phyloP scores from a whole-genome alignment of 1,284 basidiomycete genomes.

The Wolfiporia cocos region DNA sequence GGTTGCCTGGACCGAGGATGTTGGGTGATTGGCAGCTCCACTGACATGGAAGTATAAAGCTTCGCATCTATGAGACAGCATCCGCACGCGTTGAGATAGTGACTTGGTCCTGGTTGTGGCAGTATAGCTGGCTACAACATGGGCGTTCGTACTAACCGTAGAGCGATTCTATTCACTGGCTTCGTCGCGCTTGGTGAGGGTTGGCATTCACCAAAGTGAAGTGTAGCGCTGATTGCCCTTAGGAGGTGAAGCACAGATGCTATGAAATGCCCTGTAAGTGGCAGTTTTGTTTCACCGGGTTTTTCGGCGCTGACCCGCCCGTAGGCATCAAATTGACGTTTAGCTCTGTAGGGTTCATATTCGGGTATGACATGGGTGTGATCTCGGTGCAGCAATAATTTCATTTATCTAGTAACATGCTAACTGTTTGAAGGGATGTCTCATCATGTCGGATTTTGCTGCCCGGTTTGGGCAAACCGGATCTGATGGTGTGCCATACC shows the following conservation, averaged over 20 bases:
- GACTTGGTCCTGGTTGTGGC: too few relatives aligned
- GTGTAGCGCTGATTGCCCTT: too few relatives aligned
- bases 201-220: too few relatives aligned
- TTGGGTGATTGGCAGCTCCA: too few relatives aligned
- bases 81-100: too few relatives aligned
- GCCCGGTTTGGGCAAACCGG: conserved; percentile 55
- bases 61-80: too few relatives aligned
- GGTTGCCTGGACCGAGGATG: too few relatives aligned
- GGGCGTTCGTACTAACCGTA: conserved; percentile 47
- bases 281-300: too few relatives aligned
- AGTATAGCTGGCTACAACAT: too few relatives aligned
- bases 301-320: background rate
- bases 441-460: conserved; percentile 78
- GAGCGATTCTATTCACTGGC: conserved; percentile 52
- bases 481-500: conserved; percentile 41
- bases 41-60: too few relatives aligned
- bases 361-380: conserved; percentile 70
- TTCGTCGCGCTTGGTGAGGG: conserved; percentile 47
- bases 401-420: background rate
- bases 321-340: background rate
- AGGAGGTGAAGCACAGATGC: too few relatives aligned
- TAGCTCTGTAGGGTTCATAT: conserved; percentile 41
- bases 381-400: conserved; percentile 37
- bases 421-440: conserved; percentile 50
- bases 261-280: too few relatives aligned